phyloP scores from a whole-genome alignment of 306 rosid species.

The Pterocarpus macrocarpus region DNA sequence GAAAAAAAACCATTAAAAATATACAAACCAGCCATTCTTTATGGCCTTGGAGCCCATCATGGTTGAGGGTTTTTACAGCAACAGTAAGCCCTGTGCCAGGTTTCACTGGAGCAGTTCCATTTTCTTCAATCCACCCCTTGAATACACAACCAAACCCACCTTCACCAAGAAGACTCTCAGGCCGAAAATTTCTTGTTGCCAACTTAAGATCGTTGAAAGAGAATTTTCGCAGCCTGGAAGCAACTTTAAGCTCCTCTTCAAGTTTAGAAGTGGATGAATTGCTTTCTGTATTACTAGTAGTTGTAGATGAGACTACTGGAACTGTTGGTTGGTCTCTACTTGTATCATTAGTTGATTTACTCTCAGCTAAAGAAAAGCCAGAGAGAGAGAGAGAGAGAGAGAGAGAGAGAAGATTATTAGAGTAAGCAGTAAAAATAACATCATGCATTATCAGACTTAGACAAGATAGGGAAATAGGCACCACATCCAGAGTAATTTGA shows the following conservation, averaged over 20 bases:
- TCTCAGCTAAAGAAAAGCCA: constrained; percentile 57
- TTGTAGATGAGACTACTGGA: constrained; percentile 75
- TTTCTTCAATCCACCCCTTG: constrained; percentile 99
- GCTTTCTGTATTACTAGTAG: constrained; percentile 92
- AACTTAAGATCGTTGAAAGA: constrained; percentile 87
- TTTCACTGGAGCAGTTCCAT: constrained; percentile 98
- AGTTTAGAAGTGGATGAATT: constrained; percentile 86
- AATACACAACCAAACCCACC: constrained; percentile 99
- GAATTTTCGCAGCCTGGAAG: constrained; percentile 87
- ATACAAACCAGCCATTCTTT: constrained; percentile 98
- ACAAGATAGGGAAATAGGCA: neutral
- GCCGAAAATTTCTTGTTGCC: constrained; percentile 97
- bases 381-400: constrained; percentile 3
- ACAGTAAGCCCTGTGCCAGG: constrained; percentile 99
- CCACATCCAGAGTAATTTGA: constrained; percentile 10
- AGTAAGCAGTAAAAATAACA: constrained; percentile 23
- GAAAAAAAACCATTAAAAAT: neutral
- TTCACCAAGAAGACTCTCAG: constrained; percentile 99
- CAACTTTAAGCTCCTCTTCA: constrained; percentile 95
- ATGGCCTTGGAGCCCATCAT: constrained; percentile 98
- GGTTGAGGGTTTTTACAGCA: constrained; percentile 97
- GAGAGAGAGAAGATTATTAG: neutral
- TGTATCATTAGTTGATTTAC: constrained; percentile 77
- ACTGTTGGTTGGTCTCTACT: constrained; percentile 83
- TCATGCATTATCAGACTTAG: neutral